Conservation (phyloP, 352 stramenopile species). For the Elongisporangium senticosum region DNA sequence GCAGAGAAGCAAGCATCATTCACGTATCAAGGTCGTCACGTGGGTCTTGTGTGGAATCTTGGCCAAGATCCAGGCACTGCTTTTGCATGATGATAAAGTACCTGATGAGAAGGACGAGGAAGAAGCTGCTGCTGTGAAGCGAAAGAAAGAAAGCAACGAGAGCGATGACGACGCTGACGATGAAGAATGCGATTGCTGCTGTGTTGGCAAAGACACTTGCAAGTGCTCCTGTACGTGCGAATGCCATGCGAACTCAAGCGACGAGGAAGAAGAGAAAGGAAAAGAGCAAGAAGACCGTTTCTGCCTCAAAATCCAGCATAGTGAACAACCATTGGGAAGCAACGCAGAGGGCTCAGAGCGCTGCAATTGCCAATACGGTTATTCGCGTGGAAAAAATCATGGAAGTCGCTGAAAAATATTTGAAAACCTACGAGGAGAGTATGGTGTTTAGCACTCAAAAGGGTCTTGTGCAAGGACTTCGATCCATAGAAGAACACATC, state of each 20-base stretch:
- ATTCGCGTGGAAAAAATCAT: not conserved
- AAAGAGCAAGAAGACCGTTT: not conserved
- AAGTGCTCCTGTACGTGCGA: slow-evolving; percentile 55
- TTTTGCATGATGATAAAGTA: slow-evolving; percentile 68
- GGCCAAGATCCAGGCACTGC: slow-evolving; percentile 74
- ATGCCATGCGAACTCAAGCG: slow-evolving; percentile 63
- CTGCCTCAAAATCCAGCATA: not conserved
- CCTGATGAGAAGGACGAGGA: slow-evolving; percentile 19
- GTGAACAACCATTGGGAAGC: not conserved
- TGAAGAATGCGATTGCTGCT: slow-evolving; percentile 76
- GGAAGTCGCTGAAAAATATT: not conserved
- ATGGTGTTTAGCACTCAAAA: not conserved
- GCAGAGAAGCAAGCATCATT: slow-evolving; percentile 75
- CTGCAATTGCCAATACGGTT: not conserved
- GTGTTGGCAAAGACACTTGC: slow-evolving; percentile 50
- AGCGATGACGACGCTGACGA: slow-evolving; percentile 37
- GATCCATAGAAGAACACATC: not conserved
- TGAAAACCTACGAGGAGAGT: not conserved
- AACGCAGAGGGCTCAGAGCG: not conserved
- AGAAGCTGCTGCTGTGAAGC: slow-evolving; percentile 8
- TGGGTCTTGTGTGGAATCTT: slow-evolving; percentile 85
- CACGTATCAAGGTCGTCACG: slow-evolving; percentile 77
- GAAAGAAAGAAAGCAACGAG: slow-evolving; percentile 9
- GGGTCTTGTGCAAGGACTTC: not conserved
- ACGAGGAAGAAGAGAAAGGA: slow-evolving; percentile 25